A percentile compares a stretch with the other conserved stretches of the same genome.
Evolutionary conservation across 1,284 basidiomycete genomes (phyloP).

Genomic region (Moesziomyces parantarcticus): DNA sequence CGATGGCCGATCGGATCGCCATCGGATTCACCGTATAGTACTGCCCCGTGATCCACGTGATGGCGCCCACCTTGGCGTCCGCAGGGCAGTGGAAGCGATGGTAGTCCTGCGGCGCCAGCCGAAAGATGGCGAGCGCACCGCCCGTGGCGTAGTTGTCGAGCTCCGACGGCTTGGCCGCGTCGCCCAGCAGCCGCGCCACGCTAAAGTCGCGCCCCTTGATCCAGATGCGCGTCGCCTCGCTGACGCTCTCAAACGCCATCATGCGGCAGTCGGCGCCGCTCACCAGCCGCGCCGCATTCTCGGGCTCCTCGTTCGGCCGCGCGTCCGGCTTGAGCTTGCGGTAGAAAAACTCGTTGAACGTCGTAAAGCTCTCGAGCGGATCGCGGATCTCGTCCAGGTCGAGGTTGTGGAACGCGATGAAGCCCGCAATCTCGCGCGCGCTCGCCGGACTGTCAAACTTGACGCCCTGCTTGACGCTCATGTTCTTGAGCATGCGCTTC

Average conservation of each 20-base stretch:
- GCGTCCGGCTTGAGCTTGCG: slow-evolving; percentile 87
- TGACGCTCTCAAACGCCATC: slow-evolving; percentile 88
- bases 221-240: slow-evolving; percentile 88
- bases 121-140: slow-evolving; percentile 78
- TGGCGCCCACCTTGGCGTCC: slow-evolving; percentile 75
- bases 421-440: slow-evolving; percentile 82
- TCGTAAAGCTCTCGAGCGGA: slow-evolving; percentile 84
- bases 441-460: slow-evolving; percentile 91
- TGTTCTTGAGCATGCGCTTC: slow-evolving; percentile 81
- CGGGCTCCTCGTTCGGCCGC: slow-evolving; percentile 79
- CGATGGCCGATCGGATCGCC: slow-evolving; percentile 80
- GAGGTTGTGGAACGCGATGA: slow-evolving; percentile 90
- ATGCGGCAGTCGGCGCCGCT: slow-evolving; percentile 92
- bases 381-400: slow-evolving; percentile 84
- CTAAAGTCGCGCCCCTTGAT: slow-evolving; percentile 97
- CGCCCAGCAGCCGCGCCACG: slow-evolving; percentile 80
- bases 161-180: slow-evolving; percentile 23
- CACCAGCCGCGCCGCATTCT: slow-evolving; percentile 81
- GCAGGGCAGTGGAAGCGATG: slow-evolving; percentile 95
- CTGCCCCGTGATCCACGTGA: slow-evolving; percentile 69
- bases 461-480: slow-evolving; percentile 92
- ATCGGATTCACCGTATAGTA: slow-evolving; percentile 75
- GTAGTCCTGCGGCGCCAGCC: slow-evolving; percentile 85
- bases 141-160: slow-evolving; percentile 80
- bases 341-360: slow-evolving; percentile 90